Evolutionary conservation across 148 eudicot genomes (phyloP), one percentile per base, ranked within the genome.

Genomic region (Hydrangea macrophylla): DNA sequence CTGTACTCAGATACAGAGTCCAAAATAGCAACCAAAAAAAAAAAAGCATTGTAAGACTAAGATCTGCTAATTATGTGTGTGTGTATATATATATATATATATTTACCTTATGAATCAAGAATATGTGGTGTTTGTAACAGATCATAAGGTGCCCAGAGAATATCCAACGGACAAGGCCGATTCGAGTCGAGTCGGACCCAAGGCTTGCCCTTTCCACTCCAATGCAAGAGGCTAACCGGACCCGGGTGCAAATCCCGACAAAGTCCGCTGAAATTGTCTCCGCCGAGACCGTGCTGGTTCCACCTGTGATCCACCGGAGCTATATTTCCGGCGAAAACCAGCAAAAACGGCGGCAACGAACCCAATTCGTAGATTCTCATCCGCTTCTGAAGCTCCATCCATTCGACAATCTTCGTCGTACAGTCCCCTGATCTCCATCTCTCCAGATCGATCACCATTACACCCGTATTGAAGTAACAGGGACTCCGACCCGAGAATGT

Each of bases 221-320:
- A 93, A 74, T 93, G 98, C 71, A 93, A 72, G 1, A 93, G 76
- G 44, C 98, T 93, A 25, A 90, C 98, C 37, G 98, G 98, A 15
- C 98, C 98, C 3, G 95, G 94, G 27, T 93, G 98, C 32, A 93
- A 74, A 64, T 86, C 81, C 28, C 98, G 79, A 50, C 98, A 93
- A 2, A 90, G 82, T 24, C 98, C 98, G n/a, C 74, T 66, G 48
- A 75, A 86, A 61, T 93, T 93, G 60, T 93, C 98, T 0, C 98
- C 98, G 7, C 98, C 98, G 45, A 93, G 85, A 12, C 98, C 98
- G 64, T 93, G 98, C 60, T 93, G 98, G 69, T 93, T 93, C 98
- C 98, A 93, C 0, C 82, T 63, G 70, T 93, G 98, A 64, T 86
- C 94, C 33, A 93, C 98, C 12, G 92, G 83, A 26, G 88, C 96